phyloP scores from a whole-genome alignment of 139 green algal species.

The Parachlorella kessleri region DNA sequence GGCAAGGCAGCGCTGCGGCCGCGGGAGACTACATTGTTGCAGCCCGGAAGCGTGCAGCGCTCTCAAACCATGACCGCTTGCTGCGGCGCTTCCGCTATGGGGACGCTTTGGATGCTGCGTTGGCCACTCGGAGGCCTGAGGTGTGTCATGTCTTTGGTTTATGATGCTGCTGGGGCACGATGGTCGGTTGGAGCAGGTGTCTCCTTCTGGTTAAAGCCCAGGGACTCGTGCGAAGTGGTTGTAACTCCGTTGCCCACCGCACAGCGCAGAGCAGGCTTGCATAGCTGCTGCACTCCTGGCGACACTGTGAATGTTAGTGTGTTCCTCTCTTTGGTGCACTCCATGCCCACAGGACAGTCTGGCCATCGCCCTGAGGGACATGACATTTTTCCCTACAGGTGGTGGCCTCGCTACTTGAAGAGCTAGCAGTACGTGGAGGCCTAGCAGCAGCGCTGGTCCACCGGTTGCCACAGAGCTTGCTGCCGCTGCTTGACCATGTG shows the following conservation, averaged over 20 bases:
- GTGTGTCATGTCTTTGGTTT: conserved; percentile 29
- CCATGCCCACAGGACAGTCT: background rate
- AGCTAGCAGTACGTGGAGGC: conserved; percentile 70
- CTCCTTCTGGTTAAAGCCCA: background rate
- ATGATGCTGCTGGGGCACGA: too few relatives aligned
- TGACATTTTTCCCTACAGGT: conserved; percentile 4
- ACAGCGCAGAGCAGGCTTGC: background rate
- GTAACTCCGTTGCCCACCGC: background rate
- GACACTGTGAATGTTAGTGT: background rate
- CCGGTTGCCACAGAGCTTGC: conserved; percentile 54
- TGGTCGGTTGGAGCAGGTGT: too few relatives aligned
- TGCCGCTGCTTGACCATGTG: conserved; percentile 72
- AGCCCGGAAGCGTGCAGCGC: conserved; percentile 36
- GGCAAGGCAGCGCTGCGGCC: conserved; percentile 59
- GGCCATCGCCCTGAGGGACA: background rate
- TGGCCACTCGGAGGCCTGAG: conserved; percentile 60
- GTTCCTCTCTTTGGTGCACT: background rate
- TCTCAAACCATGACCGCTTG: conserved; percentile 78
- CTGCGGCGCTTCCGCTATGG: conserved; percentile 60
- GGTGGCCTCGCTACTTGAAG: conserved; percentile 80
- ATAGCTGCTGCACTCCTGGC: background rate
- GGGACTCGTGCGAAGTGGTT: background rate
- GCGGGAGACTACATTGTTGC: conserved; percentile 63
- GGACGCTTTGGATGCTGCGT: conserved; percentile 82
- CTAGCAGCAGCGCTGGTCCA: conserved; percentile 67